Base-by-base conservation (phyloP, 352 stramenopile genomes). In the Pythium scleroteichum region DNA sequence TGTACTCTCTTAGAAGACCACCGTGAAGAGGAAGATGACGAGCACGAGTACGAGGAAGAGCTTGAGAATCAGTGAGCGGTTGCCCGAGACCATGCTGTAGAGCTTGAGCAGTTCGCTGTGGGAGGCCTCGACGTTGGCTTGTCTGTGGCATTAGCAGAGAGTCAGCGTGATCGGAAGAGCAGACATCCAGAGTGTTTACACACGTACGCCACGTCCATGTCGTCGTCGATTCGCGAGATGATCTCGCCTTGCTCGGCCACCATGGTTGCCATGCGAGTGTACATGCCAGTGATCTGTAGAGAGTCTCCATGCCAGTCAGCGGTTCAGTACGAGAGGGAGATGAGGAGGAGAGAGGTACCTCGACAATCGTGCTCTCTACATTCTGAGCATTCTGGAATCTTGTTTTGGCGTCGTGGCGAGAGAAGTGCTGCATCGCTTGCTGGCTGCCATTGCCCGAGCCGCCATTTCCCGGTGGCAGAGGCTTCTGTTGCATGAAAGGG, bases 161-260 rank as follows among this genome's bases (percentile, higher is more conserved):
- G 26, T n/a, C 22, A 38, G 33, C 9, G 71, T 42, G 12, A 42
- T 44, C 56, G n/a, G 50, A 20, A 50, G 10, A 51, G 39, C 33
- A 20, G 56, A n/a, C 22, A 50, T 2, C 45, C 4, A 57, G 26
- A 46, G 19, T 32, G 9, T 2, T 17, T 32, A 56, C 7, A 22
- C 0, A 85, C 82, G 72, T 89, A 92, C 82, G 85, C 85, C n/a
- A 91, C 77, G 44, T 90, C 73, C 79, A 94, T 92, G 68, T 94
- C 78, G 61, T 94, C 85, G 54, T 94, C 85, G 53, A 94, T 94
- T 13, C 85, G 82, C 19, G 75, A 77, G 39, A 94, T 86, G 44
- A 92, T 79, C 53, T 94, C 81, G 20, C 83, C 82, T 66, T 94
- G 84, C 48, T 91, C 78, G 5, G 81, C 74, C 4, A 94, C 79